A percentile compares a stretch with the other conserved stretches of the same genome.
Evolutionary conservation across 768 basidiomycete genomes (phyloP).

Genomic region (Russula sp.): DNA sequence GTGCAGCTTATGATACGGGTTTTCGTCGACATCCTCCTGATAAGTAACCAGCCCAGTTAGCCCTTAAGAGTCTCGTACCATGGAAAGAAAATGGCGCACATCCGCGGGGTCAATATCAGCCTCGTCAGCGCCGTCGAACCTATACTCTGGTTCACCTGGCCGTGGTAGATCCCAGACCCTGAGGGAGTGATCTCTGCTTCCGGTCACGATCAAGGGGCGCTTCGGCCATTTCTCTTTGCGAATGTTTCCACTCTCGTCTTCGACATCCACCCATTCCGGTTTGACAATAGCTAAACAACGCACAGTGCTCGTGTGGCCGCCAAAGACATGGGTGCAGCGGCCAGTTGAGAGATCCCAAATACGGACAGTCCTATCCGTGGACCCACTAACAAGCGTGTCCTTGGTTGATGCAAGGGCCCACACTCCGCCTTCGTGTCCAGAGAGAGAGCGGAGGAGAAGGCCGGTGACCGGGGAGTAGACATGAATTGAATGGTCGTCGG

Average conservation of each 20-base stretch:
- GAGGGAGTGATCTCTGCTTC: constrained; percentile 59
- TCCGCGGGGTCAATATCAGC: constrained; percentile 52
- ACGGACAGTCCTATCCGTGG: constrained; percentile 88
- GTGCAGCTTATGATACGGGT: constrained; percentile 83
- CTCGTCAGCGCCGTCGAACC: constrained; percentile 55
- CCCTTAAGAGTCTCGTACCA: not conserved
- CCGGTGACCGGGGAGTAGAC: constrained; percentile 88
- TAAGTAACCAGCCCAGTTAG: constrained; percentile 8
- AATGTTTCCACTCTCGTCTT: constrained; percentile 52
- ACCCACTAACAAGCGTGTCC: constrained; percentile 84
- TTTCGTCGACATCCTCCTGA: constrained; percentile 61
- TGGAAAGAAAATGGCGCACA: constrained; percentile 25
- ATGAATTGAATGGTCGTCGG: constrained; percentile 95
- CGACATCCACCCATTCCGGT: constrained; percentile 77
- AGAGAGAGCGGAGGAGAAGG: constrained; percentile 59
- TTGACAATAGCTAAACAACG: constrained; percentile 94
- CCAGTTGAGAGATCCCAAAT: constrained; percentile 83
- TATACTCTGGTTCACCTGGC: constrained; percentile 70
- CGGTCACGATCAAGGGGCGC: constrained; percentile 64
- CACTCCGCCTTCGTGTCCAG: constrained; percentile 92
- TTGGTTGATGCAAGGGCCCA: constrained; percentile 93
- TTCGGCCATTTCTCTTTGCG: constrained; percentile 68
- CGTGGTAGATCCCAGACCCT: constrained; percentile 61
- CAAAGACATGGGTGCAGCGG: constrained; percentile 85
- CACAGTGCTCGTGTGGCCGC: constrained; percentile 94